phyloP scores from a whole-genome alignment of 2,329 filamentous ascomycete genomes.

The Spiromastix sp. region DNA sequence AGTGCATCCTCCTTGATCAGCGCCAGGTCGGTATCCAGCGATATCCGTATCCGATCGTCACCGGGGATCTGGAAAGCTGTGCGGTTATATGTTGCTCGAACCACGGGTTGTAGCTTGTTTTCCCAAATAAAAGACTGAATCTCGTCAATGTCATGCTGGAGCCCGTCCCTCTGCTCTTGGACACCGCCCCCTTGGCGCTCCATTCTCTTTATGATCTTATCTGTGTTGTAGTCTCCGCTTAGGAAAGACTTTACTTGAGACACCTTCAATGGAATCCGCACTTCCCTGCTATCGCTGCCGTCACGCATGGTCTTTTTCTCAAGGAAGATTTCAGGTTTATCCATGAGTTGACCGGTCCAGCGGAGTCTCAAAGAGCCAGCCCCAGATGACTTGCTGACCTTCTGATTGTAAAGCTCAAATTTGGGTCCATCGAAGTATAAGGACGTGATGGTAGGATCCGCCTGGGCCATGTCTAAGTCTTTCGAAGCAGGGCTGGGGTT shows the following conservation, averaged over 20 bases:
- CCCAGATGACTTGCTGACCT: slow-evolving; percentile 64
- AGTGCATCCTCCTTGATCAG: slow-evolving; percentile 70
- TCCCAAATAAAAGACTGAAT: slow-evolving; percentile 73
- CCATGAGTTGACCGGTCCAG: slow-evolving; percentile 79
- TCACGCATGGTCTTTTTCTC: slow-evolving; percentile 82
- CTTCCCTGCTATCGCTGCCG: slow-evolving; percentile 67
- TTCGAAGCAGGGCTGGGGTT: slow-evolving; percentile 71
- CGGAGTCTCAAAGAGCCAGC: slow-evolving; percentile 75
- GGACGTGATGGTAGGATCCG: slow-evolving; percentile 84
- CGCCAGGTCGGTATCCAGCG: slow-evolving; percentile 83
- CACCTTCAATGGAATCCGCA: slow-evolving; percentile 76
- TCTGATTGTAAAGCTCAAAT: slow-evolving; percentile 78
- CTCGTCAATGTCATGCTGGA: slow-evolving; percentile 61
- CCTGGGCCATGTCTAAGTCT: slow-evolving; percentile 63
- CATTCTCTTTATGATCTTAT: slow-evolving; percentile 82
- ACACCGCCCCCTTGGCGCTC: slow-evolving; percentile 58
- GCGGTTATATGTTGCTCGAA: slow-evolving; percentile 86
- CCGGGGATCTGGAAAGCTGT: slow-evolving; percentile 95
- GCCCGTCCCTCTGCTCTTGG: slow-evolving; percentile 53
- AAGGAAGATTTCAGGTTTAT: slow-evolving; percentile 68
- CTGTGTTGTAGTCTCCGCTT: slow-evolving; percentile 78
- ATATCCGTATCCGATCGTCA: slow-evolving; percentile 81
- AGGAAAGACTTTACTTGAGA: slow-evolving; percentile 88
- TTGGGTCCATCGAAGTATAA: slow-evolving; percentile 87
- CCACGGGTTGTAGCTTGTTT: slow-evolving; percentile 67